Evolutionary conservation across 2,329 filamentous ascomycete species (phyloP).

Genomic region (Penicillium psychrosexuale): DNA sequence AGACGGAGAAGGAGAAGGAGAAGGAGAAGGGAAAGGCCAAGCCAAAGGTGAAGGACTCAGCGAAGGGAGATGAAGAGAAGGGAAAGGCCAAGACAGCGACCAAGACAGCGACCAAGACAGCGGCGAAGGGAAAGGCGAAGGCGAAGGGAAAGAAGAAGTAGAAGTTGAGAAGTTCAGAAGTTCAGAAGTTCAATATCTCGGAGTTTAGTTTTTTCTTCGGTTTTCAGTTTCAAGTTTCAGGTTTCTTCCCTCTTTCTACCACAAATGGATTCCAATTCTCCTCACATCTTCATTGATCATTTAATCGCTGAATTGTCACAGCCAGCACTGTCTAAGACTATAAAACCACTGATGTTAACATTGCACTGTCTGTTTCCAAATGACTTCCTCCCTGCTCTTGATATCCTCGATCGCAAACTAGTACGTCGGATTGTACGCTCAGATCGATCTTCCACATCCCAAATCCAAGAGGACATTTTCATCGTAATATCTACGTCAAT

Average conservation of each 20-base stretch:
- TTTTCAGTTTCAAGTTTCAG: no score
- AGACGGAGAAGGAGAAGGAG: no score
- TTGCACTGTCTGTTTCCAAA: slow-evolving; percentile 82
- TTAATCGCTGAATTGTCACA: slow-evolving; percentile 22
- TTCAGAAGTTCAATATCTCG: neutral
- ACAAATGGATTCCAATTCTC: slow-evolving; percentile 6
- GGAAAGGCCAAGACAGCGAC: no score
- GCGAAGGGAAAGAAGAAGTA: neutral
- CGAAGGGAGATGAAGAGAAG: no score
- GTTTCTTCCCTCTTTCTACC: neutral
- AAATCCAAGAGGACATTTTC: slow-evolving; percentile 46
- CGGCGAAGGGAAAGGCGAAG: neutral
- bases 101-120: no score
- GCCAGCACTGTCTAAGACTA: slow-evolving; percentile 23
- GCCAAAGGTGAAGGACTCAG: no score
- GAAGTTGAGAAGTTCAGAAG: no score
- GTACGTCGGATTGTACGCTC: slow-evolving; percentile 54
- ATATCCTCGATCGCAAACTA: slow-evolving; percentile 76
- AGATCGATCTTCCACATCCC: neutral
- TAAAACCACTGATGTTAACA: slow-evolving; percentile 64
- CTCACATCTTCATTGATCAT: slow-evolving; percentile 23
- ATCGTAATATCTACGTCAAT: slow-evolving; percentile 61
- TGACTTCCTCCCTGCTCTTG: slow-evolving; percentile 77
- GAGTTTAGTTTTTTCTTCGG: neutral
- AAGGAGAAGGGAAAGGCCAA: no score